Conservation (phyloP, 2,329 filamentous ascomycete species). For the Penicillium sclerotigenum region DNA sequence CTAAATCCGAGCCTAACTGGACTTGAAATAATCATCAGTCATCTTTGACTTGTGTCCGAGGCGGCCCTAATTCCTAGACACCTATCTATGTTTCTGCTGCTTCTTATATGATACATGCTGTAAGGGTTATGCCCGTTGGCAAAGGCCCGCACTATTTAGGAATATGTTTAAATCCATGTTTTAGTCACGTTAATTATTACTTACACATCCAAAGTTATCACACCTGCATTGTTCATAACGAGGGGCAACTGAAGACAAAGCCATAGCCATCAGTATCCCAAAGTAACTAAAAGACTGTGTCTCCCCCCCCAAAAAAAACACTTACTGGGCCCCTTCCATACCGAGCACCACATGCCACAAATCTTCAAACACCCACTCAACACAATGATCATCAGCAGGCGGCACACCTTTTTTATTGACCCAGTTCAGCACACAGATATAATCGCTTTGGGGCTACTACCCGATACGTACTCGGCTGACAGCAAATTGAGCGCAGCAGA, state of each 20-base stretch:
- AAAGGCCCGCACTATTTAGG: neutral
- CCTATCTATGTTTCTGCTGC: too few relatives aligned
- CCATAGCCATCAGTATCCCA: neutral
- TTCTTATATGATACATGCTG: neutral
- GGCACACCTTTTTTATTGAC: constrained; percentile 1
- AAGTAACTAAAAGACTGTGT: too few relatives aligned
- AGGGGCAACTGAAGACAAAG: neutral
- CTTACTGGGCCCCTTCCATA: constrained; percentile 16
- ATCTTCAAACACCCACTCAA: constrained; percentile 24
- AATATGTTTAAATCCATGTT: neutral
- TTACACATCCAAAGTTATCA: constrained; percentile 7
- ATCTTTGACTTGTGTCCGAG: neutral
- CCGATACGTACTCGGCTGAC: constrained; percentile 20
- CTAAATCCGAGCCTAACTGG: neutral
- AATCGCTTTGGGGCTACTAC: constrained; percentile 17
- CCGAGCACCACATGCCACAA: constrained; percentile 27
- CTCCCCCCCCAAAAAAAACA: neutral
- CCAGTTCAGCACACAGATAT: constrained; percentile 23
- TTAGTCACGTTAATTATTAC: neutral
- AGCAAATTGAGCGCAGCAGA: constrained; percentile 28
- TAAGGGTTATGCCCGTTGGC: neutral
- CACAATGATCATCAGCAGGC: constrained; percentile 14
- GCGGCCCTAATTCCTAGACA: too few relatives aligned
- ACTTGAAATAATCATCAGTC: neutral
- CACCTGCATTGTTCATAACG: constrained; percentile 8